Conservation (phyloP, 2,329 filamentous ascomycete genomes). For the Paraphoma chrysanthemicola region DNA sequence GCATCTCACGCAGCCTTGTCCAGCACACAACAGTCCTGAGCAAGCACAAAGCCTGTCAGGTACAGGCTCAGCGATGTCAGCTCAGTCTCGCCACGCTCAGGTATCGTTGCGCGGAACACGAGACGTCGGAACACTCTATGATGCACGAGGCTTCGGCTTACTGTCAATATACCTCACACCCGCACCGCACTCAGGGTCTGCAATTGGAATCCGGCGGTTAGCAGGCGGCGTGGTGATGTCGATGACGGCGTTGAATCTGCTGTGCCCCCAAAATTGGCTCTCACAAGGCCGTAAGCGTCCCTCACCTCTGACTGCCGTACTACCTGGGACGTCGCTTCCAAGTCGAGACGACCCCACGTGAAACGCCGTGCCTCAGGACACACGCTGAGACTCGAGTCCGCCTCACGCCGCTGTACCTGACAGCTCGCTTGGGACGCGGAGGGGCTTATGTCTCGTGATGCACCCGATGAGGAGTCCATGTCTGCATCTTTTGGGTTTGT, state of each 20-base stretch:
- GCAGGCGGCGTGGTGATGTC: not conserved
- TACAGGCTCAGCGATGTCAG: slow-evolving; percentile 1
- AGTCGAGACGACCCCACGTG: slow-evolving; percentile 13
- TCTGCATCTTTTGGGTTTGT: slow-evolving; percentile 7
- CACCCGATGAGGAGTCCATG: slow-evolving; percentile 3
- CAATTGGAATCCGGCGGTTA: not conserved
- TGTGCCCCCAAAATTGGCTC: not conserved
- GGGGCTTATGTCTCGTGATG: slow-evolving; percentile 8
- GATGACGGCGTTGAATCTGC: not conserved
- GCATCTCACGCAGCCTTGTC: slow-evolving; percentile 18
- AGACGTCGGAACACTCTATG: not conserved
- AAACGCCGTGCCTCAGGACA: slow-evolving; percentile 7
- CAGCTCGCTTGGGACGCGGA: slow-evolving; percentile 3
- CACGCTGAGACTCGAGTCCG: not conserved
- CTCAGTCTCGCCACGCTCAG: not conserved
- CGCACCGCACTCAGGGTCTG: not conserved
- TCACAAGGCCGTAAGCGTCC: not conserved
- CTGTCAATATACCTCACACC: slow-evolving; percentile 3
- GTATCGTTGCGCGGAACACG: not conserved
- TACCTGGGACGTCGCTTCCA: not conserved
- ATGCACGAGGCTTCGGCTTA: slow-evolving; percentile 6
- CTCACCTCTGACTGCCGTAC: slow-evolving; percentile 13
- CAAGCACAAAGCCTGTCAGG: not conserved
- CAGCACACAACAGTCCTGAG: slow-evolving; percentile 9
- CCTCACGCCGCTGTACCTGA: not conserved